Evolutionary conservation across 257 asterid genomes (phyloP), one percentile per base, ranked within the genome.

Genomic region (Fraxinus cuspidata): DNA sequence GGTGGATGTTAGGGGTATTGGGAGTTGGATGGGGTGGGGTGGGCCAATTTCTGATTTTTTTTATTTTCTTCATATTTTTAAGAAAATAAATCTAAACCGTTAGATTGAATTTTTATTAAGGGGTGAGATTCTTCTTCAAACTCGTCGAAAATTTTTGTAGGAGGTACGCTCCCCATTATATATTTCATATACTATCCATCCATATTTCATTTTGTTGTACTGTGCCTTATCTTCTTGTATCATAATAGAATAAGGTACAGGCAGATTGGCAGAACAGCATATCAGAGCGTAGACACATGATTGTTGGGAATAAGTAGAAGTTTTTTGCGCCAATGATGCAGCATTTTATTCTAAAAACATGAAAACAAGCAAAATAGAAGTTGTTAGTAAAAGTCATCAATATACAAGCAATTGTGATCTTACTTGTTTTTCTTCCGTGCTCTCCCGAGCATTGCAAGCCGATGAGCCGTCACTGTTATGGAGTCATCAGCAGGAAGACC

Each of bases 371-470:
- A 63, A 60, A 12, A 3, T 63, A 74, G 71, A 73, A 72, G 18
- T 70, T 63, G 78, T 47, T 3, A 40, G 47, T 70, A 70, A 51
- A 47, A 18, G 7, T 34, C 35, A 11, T 70, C n/a, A 34, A 18
- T 21, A 38, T 37, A 34, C 53, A 19, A 3, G 10, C 38, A 18
- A 70, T 38, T 13, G 76, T 32, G 78, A 72, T 76, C 60, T 84
- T 84, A 90, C 97, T 77, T 92, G 85, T 81, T 88, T 87, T 78
- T 90, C 89, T 81, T 88, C 70, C 83, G 87, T 18, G 90, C 73
- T 80, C 94, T 89, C 79, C 87, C 86, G 76, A 94, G 93, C 81
- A 82, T 85, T 44, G 82, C 88, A 77, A 92, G 84, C 75, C 93
- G 88, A 74, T 83, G 94, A 28, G 97, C 87, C 40, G 96, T 77